Evolutionary conservation across 73 alveolate species (phyloP).

Genomic region (Diophrys appendiculata): DNA sequence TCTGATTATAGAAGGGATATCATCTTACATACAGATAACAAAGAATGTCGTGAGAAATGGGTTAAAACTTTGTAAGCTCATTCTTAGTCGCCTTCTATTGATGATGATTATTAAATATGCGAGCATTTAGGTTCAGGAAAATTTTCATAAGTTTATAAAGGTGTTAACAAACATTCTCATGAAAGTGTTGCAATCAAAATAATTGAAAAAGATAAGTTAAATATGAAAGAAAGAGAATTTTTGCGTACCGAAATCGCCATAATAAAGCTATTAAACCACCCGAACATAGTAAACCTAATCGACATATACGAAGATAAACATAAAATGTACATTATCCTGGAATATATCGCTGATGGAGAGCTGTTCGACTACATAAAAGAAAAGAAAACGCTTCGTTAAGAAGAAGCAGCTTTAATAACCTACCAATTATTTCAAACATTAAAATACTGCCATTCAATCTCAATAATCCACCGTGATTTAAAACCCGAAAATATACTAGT

Average conservation of each 20-base stretch:
- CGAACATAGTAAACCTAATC: slow-evolving; percentile 52
- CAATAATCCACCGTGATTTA: slow-evolving; percentile 65
- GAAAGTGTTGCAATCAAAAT: slow-evolving; percentile 52
- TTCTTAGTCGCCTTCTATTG: not conserved
- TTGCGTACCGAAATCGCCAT: slow-evolving; percentile 58
- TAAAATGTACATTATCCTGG: slow-evolving; percentile 51
- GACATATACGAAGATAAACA: slow-evolving; percentile 49
- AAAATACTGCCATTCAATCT: slow-evolving; percentile 69
- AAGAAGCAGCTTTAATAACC: slow-evolving; percentile 62
- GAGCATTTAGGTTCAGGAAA: not conserved
- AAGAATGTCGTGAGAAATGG: not conserved
- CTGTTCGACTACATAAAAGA: slow-evolving; percentile 54
- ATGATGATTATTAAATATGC: not conserved
- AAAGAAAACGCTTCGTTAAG: slow-evolving; percentile 12
- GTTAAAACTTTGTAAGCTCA: not conserved
- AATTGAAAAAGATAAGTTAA: slow-evolving; percentile 50
- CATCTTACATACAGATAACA: too few relatives aligned
- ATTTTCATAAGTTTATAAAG: not conserved
- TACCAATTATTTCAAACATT: slow-evolving; percentile 63
- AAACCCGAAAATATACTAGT: slow-evolving; percentile 72
- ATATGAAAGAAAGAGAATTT: slow-evolving; percentile 32
- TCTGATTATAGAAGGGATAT: not conserved
- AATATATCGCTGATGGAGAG: slow-evolving; percentile 62
- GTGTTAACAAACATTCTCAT: slow-evolving; percentile 23
- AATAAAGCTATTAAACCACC: slow-evolving; percentile 53